Evolutionary conservation across 2,329 filamentous ascomycete genomes (phyloP), one percentile per base, ranked within the genome.

Genomic region (Cladosporium cucumerinum): DNA sequence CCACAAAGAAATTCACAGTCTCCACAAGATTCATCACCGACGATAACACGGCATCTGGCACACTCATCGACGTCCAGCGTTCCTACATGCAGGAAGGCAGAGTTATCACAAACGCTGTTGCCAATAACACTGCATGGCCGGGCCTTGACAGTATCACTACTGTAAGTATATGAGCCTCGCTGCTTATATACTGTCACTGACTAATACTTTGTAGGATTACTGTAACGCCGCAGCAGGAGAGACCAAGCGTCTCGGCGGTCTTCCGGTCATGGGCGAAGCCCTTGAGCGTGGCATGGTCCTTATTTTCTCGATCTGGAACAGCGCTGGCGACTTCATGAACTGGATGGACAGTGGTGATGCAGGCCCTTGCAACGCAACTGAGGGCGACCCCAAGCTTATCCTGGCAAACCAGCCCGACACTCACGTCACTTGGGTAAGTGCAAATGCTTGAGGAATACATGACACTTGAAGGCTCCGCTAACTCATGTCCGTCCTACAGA

Each of bases 261-360:
- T 86, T 64, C 72, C 78, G 7, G 77, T 75, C 54, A 85, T 89
- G 82, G 80, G 82, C 66, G 72, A 77, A 0, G 87, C 84, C 39
- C 76, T 89, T 46, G 73, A 76, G 10, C 70, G 80, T 39, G 86
- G 85, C 46, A 86, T 88, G 84, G 86, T 87, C 49, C 80, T 89
- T 18, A 86, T 87, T 70, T 82, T 89, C 81, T 82, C 80, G 21
- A 77, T 87, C 67, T 87, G 85, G 85, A 85, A 89, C 72, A 87
- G 89, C 78, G 84, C 89, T 76, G 76, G 83, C 67, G 78, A 84
- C 73, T 84, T 88, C 79, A 91, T 91, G 87, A 84, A 89, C 73
- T 91, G 89, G 89, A 84, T 92, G 72, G 89, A 91, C 80, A 74
- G 78, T 61, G 79, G 79, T 4, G 76, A 75, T 49, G 74, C 80